A percentile compares a stretch with the other conserved stretches of the same genome.
phyloP scores from a whole-genome alignment of 139 green algal species.

The Gonium pectorale region DNA sequence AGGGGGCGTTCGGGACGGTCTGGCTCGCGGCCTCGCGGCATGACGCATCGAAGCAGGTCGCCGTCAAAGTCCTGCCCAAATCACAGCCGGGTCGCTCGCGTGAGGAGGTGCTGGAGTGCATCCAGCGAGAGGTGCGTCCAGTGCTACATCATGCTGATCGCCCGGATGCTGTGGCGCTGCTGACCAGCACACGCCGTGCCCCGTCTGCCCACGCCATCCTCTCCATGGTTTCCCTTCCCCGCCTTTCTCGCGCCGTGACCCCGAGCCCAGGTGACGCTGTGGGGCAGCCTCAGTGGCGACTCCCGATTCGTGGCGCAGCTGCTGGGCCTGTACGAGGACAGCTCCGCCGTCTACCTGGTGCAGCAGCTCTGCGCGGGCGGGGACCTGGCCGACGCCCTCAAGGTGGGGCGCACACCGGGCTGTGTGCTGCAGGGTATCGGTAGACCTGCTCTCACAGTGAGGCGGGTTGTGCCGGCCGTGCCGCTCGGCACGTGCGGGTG shows the following conservation, averaged over 20 bases:
- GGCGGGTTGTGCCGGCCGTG: too few species aligned
- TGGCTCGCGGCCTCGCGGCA: slow-evolving; percentile 13
- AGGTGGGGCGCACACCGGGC: neutral
- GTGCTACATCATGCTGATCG: neutral
- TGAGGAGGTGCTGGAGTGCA: slow-evolving; percentile 29
- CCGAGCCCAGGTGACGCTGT: slow-evolving; percentile 31
- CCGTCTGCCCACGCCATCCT: neutral
- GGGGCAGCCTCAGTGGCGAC: slow-evolving; percentile 16
- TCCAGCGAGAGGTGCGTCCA: slow-evolving; percentile 50
- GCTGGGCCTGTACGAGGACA: slow-evolving; percentile 49
- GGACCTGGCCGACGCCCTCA: slow-evolving; percentile 45
- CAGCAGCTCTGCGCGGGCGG: slow-evolving; percentile 58
- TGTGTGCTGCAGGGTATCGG: too few species aligned
- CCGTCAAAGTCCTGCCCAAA: slow-evolving; percentile 59
- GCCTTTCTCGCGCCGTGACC: neutral
- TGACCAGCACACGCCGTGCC: too few species aligned
- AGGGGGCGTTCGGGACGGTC: slow-evolving; percentile 18
- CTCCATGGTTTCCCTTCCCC: neutral
- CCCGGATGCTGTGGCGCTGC: too few species aligned
- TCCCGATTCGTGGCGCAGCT: slow-evolving; percentile 42
- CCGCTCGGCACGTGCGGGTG: too few species aligned
- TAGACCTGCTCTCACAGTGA: too few species aligned
- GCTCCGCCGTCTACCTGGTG: slow-evolving; percentile 49
- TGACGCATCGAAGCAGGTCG: slow-evolving; percentile 30
- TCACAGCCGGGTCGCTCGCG: slow-evolving; percentile 10